Conservation (phyloP, 2,329 filamentous ascomycete genomes). For the Penicillium nordicum region DNA sequence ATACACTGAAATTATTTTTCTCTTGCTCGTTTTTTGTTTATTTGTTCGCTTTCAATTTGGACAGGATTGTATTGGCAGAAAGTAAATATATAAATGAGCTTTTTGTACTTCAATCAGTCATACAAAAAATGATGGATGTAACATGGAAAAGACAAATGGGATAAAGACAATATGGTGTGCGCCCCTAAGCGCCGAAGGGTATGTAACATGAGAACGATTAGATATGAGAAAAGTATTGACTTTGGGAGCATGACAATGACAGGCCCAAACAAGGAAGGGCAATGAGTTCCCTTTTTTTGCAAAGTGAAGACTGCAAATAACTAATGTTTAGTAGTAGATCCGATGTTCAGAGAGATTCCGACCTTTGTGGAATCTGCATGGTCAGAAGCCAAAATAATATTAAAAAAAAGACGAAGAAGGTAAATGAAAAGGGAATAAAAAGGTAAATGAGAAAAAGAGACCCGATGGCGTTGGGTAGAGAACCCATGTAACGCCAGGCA, state of each 20-base stretch:
- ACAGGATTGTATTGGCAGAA: slow-evolving; percentile 9
- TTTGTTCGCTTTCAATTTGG: not conserved
- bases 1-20: not conserved
- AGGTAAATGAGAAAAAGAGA: not conserved
- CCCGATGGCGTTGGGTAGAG: not conserved
- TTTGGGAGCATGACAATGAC: not conserved
- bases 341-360: not conserved
- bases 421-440: not conserved
- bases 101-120: slow-evolving; percentile 20
- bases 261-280: not conserved
- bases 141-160: slow-evolving; percentile 6
- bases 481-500: not conserved
- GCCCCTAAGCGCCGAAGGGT: slow-evolving; percentile 21
- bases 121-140: slow-evolving; percentile 9
- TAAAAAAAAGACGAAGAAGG: not conserved
- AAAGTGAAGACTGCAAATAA: not conserved
- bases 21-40: not conserved
- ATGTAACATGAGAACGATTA: slow-evolving; percentile 17
- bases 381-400: not conserved
- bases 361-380: not conserved
- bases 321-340: not conserved
- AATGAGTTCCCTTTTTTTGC: not conserved
- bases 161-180: slow-evolving; percentile 8
- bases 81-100: slow-evolving; percentile 12
- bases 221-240: not conserved